Conservation (phyloP, 2,329 filamentous ascomycete genomes). For the Fonsecaea erecta region DNA sequence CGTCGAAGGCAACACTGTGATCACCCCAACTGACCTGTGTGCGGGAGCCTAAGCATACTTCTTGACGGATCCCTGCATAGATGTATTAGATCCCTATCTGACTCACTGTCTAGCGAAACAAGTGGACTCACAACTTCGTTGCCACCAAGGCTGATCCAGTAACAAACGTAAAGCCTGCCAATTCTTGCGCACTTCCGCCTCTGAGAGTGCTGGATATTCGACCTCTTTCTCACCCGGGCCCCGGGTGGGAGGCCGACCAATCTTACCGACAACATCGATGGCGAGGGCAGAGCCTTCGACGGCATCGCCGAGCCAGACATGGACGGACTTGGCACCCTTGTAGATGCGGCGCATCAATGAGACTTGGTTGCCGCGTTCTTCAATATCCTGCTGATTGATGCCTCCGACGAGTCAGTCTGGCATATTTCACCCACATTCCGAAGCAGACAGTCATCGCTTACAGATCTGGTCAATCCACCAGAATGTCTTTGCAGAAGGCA, state of each 20-base stretch:
- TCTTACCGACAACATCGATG: constrained; percentile 22
- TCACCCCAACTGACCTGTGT: constrained; percentile 18
- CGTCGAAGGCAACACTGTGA: not conserved
- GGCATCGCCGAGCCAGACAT: constrained; percentile 33
- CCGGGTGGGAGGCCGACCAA: constrained; percentile 13
- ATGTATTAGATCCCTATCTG: not conserved
- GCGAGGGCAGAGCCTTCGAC: constrained; percentile 22
- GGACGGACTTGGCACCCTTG: constrained; percentile 24
- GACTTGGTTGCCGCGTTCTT: constrained; percentile 29
- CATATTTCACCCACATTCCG: not conserved
- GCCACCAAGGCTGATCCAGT: constrained; percentile 12
- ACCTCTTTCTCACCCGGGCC: constrained; percentile 19
- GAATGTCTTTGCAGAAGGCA: not conserved
- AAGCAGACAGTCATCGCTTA: not conserved
- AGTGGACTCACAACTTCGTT: constrained; percentile 2
- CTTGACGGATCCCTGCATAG: constrained; percentile 12
- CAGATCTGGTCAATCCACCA: constrained; percentile 22
- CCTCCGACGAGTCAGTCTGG: not conserved
- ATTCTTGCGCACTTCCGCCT: constrained; percentile 11
- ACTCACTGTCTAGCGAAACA: too few species aligned
- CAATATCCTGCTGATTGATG: constrained; percentile 32
- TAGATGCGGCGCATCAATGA: constrained; percentile 33
- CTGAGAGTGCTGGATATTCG: constrained; percentile 11
- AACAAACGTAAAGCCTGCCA: constrained; percentile 9
- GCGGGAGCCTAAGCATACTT: not conserved